Conservation (phyloP, 148 eudicot species). For the Nepenthes mirabilis region DNA sequence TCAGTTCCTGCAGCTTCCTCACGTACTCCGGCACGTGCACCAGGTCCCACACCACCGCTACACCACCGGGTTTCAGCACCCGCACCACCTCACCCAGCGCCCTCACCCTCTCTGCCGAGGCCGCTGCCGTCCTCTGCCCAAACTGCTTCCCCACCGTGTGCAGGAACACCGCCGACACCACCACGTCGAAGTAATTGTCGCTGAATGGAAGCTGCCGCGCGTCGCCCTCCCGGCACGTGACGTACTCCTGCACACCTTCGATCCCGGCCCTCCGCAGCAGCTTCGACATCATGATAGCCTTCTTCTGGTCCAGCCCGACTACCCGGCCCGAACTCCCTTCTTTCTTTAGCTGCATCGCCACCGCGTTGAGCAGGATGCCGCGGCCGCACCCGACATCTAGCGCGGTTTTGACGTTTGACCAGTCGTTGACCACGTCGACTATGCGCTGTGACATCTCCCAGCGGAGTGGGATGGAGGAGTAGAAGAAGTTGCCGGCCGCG, state of each 20-base stretch:
- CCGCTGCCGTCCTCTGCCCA: constrained; percentile 46
- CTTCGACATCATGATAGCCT: constrained; percentile 31
- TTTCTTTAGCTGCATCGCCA: constrained; percentile 75
- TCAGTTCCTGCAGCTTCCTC: constrained; percentile 41
- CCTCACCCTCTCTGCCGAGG: constrained; percentile 69
- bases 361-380: constrained; percentile 81
- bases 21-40: constrained; percentile 81
- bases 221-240: constrained; percentile 84
- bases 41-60: constrained; percentile 87
- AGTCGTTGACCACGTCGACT: constrained; percentile 49
- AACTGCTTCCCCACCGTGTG: constrained; percentile 72
- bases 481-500: constrained; percentile 67
- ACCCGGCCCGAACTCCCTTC: constrained; percentile 78
- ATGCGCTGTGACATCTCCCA: constrained; percentile 91
- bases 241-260: constrained; percentile 91
- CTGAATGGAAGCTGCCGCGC: constrained; percentile 58
- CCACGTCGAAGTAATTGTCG: constrained; percentile 83
- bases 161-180: constrained; percentile 60
- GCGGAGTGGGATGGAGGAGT: constrained; percentile 65
- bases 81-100: constrained; percentile 66
- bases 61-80: constrained; percentile 72
- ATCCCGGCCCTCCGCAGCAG: constrained; percentile 45
- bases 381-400: constrained; percentile 91
- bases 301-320: constrained; percentile 48
- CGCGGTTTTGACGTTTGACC: constrained; percentile 64